A percentile compares a stretch with the other conserved stretches of the same genome.
Conservation (phyloP, 2,329 filamentous ascomycete genomes). For the Stagonosporopsis vannaccii region DNA sequence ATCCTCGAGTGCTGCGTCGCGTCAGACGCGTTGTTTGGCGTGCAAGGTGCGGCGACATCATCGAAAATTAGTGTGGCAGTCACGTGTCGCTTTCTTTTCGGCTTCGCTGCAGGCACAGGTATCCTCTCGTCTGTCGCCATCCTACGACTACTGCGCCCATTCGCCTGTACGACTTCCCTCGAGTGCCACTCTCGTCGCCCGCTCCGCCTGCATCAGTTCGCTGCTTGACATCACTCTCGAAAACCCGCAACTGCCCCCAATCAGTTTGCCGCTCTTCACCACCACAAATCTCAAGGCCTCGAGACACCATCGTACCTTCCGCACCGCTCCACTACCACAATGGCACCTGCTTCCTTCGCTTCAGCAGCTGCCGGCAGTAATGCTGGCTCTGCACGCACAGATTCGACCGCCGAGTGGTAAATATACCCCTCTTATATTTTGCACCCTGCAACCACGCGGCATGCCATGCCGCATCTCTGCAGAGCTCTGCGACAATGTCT, state of each 20-base stretch:
- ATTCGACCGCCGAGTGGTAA: slow-evolving; percentile 57
- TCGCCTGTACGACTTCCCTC: slow-evolving; percentile 30
- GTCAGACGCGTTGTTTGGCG: slow-evolving; percentile 16
- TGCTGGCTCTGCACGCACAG: slow-evolving; percentile 52
- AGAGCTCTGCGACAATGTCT: slow-evolving; percentile 25
- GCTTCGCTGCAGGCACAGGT: slow-evolving; percentile 18
- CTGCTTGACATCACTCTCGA: slow-evolving; percentile 29
- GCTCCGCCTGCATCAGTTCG: slow-evolving; percentile 27
- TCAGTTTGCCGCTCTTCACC: slow-evolving; percentile 34
- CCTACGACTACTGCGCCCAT: slow-evolving; percentile 24
- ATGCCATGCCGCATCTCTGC: slow-evolving; percentile 8
- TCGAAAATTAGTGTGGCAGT: slow-evolving; percentile 16
- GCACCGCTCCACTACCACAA: slow-evolving; percentile 34
- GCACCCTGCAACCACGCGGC: slow-evolving; percentile 14
- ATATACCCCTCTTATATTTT: slow-evolving; percentile 30
- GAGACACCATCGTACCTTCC: slow-evolving; percentile 32
- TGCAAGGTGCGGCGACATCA: slow-evolving; percentile 16
- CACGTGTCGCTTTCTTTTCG: slow-evolving; percentile 12
- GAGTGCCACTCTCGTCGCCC: slow-evolving; percentile 22
- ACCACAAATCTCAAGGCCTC: slow-evolving; percentile 35
- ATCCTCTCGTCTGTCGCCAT: slow-evolving; percentile 18
- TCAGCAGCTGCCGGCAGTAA: slow-evolving; percentile 58
- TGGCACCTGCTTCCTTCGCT: slow-evolving; percentile 60
- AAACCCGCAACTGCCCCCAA: slow-evolving; percentile 32
- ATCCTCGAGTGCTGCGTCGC: slow-evolving; percentile 5